phyloP scores from a whole-genome alignment of 441 rosid genomes.

The Euphorbia celastroides region DNA sequence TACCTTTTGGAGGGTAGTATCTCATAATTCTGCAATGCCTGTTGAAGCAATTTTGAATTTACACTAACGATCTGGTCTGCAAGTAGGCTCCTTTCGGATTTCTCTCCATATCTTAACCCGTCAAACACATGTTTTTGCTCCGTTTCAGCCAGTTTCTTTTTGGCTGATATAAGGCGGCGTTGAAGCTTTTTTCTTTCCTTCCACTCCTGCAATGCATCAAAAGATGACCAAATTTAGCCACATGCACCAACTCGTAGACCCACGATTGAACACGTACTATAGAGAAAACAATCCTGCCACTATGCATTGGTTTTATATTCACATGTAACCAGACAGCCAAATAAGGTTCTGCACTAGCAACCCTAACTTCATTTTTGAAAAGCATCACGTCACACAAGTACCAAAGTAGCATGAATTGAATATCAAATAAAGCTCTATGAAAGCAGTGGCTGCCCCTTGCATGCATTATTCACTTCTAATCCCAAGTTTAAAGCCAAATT shows the following conservation, averaged over 20 bases:
- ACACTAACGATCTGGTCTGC: conserved; percentile 62
- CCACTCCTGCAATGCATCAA: conserved; percentile 63
- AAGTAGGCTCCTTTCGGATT: conserved; percentile 57
- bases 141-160: conserved; percentile 75
- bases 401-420: conserved; percentile 1
- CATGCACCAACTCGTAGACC: conserved; percentile 6
- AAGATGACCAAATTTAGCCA: conserved; percentile 6
- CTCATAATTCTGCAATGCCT: conserved; percentile 55
- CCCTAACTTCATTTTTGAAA: not conserved
- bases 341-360: not conserved
- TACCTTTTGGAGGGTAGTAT: conserved; percentile 52
- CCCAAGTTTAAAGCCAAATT: not conserved
- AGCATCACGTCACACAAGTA: not conserved
- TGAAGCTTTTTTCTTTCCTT: conserved; percentile 75
- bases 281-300: not conserved
- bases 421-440: not conserved
- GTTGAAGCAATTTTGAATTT: conserved; percentile 70
- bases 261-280: not conserved
- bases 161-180: conserved; percentile 73
- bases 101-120: conserved; percentile 75
- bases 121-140: conserved; percentile 84
- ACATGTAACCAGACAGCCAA: not conserved
- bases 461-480: conserved; percentile 5
- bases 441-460: not conserved
- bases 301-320: not conserved